Base-by-base conservation (phyloP, 1,139 yeast species). In the Debaryomycetaceae sp. region DNA sequence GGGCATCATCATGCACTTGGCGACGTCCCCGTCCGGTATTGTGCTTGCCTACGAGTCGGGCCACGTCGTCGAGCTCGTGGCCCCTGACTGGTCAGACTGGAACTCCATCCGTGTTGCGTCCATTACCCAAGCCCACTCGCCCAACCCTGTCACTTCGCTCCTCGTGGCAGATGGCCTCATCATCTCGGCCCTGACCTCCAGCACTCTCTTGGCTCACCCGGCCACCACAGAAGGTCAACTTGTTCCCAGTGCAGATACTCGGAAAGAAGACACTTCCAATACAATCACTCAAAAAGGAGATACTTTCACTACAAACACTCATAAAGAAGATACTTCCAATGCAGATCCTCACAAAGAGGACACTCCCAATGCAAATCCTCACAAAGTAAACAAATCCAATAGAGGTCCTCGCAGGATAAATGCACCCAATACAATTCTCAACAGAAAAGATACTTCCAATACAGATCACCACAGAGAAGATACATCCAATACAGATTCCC, bases 1-100 rank as follows among this genome's bases (percentile, higher is more conserved):
- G 33, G 81, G 82, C 1, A 70, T 73, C 8, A 59, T 74, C 25
- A 75, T 75, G 82, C 62, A 52, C 33, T 36, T 65, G 23, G 13
- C 27, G 8, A 16, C 16, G 4, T 11, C n/a, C 16, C 13, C 27
- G 6, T 26, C 36, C n/a, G 15, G 30, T 0, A 45, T 73, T 16
- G 53, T 51, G 24, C 45, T 72, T 10, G 82, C 79, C 0, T 74
- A 58, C 44, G 82, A 75, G 43, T 71, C 76, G 7, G 81, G 82
- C 0, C 67, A 64, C 37, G 47, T 73, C 6, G 37, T 60, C 2
- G 61, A 62, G 0, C 49, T 58, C 13, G 25, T 37, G 8, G 28
- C 62, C 5, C 44, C 40, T 10, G 29, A 31, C 19, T 32, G 20
- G 6, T 54, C 51, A 34, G 48, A 40, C 30, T 47, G 43, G 3